Evolutionary conservation across 805 yeast genomes (phyloP).

Genomic region (Cephaloascus albidus): DNA sequence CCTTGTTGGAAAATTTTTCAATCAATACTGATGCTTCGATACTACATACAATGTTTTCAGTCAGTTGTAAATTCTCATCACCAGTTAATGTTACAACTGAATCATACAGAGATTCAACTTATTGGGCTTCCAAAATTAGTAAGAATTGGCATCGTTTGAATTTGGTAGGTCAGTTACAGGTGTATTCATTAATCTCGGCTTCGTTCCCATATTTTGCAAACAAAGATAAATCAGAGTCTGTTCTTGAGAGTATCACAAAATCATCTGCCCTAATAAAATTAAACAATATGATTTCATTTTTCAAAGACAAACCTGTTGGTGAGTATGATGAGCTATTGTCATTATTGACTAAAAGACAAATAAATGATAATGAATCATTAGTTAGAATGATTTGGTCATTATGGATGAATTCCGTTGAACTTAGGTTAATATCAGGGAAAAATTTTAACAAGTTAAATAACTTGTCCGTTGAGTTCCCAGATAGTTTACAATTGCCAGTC

Average conservation of each 20-base stretch:
- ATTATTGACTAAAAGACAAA: conserved; percentile 19
- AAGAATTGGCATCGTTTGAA: conserved; percentile 19
- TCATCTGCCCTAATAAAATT: not conserved
- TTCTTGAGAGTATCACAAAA: not conserved
- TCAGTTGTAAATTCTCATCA: conserved; percentile 19
- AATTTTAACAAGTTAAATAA: conserved; percentile 16
- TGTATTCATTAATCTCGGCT: conserved; percentile 2
- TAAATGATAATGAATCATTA: conserved; percentile 19
- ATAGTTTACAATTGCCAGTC: conserved; percentile 21
- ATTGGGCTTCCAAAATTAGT: conserved; percentile 25
- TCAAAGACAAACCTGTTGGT: conserved; percentile 2
- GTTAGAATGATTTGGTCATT: conserved; percentile 26
- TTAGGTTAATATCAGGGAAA: conserved; percentile 22
- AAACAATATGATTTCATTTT: not conserved
- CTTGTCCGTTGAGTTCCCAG: conserved; percentile 15
- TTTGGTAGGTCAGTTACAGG: conserved; percentile 13
- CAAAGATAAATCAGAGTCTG: not conserved
- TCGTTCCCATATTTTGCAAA: conserved; percentile 6
- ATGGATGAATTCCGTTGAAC: conserved; percentile 22
- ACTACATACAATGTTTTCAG: conserved; percentile 23
- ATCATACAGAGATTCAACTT: conserved; percentile 17
- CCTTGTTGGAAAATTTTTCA: conserved; percentile 17
- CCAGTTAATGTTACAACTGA: conserved; percentile 12
- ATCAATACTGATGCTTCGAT: conserved; percentile 18
- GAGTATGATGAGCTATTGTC: conserved; percentile 15